Evolutionary conservation across 805 yeast species (phyloP).

Genomic region (Metschnikowia cerradonensis): DNA sequence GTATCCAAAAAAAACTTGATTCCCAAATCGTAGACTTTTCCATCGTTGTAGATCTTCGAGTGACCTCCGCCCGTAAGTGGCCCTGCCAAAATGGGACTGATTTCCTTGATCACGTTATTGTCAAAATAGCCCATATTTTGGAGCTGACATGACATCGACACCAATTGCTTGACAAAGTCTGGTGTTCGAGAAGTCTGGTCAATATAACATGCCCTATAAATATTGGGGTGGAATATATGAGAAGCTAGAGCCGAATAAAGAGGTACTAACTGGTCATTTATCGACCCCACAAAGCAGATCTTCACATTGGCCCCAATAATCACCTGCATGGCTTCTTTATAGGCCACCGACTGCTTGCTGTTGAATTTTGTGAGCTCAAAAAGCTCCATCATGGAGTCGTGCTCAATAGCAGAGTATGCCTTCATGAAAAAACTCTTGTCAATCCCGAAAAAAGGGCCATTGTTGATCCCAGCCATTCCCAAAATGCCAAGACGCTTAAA

Average conservation of each 20-base stretch:
- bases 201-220: conserved; percentile 82
- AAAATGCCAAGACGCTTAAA: conserved; percentile 60
- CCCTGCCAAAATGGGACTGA: conserved; percentile 65
- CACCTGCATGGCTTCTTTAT: conserved; percentile 60
- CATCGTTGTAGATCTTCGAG: conserved; percentile 81
- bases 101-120: conserved; percentile 80
- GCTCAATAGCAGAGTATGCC: conserved; percentile 88
- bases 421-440: conserved; percentile 80
- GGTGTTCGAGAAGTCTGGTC: conserved; percentile 82
- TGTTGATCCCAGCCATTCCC: conserved; percentile 94
- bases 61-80: conserved; percentile 95
- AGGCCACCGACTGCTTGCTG: conserved; percentile 66
- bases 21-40: conserved; percentile 79
- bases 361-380: conserved; percentile 82
- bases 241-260: conserved; percentile 81
- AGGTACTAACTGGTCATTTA: conserved; percentile 93
- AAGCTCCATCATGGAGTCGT: conserved; percentile 77
- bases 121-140: conserved; percentile 78
- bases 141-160: conserved; percentile 67
- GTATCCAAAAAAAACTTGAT: conserved; percentile 73
- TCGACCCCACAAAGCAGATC: conserved; percentile 78
- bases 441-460: conserved; percentile 90
- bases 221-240: conserved; percentile 83
- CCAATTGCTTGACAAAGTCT: conserved; percentile 67
- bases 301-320: conserved; percentile 71